A percentile compares a stretch with the other conserved stretches of the same genome.
Evolutionary conservation across 148 eudicot species (phyloP).

Genomic region (Rhododendron ovatum): DNA sequence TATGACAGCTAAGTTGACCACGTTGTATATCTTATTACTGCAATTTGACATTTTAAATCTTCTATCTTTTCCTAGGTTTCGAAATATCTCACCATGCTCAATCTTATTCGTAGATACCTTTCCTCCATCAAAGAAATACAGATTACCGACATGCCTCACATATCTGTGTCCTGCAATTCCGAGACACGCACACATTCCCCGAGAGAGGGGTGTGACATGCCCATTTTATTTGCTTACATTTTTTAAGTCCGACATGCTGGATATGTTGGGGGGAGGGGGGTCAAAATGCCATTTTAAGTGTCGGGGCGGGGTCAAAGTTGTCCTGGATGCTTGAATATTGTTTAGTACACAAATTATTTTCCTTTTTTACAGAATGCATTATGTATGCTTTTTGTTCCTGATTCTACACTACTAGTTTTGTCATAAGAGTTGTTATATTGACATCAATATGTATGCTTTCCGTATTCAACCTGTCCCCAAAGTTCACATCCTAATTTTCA

Average conservation of each 20-base stretch:
- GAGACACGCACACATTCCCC: not conserved
- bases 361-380: not conserved
- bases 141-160: not conserved
- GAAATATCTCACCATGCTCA: not conserved
- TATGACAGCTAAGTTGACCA: constrained; percentile 5
- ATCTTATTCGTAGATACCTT: not conserved
- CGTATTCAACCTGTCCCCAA: not conserved
- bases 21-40: not conserved
- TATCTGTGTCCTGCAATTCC: not conserved
- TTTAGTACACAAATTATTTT: not conserved
- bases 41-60: not conserved
- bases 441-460: not conserved
- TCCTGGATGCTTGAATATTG: not conserved
- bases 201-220: not conserved
- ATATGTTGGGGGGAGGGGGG: not conserved
- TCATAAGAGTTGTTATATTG: not conserved
- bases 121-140: not conserved
- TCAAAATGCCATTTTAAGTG: not conserved
- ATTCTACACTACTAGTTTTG: not conserved
- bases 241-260: not conserved
- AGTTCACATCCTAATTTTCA: not conserved
- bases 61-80: not conserved
- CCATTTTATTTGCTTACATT: not conserved
- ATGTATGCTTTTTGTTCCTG: not conserved
- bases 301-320: not conserved